Conservation (phyloP, 352 stramenopile species). For the Blastocystis sp. region DNA sequence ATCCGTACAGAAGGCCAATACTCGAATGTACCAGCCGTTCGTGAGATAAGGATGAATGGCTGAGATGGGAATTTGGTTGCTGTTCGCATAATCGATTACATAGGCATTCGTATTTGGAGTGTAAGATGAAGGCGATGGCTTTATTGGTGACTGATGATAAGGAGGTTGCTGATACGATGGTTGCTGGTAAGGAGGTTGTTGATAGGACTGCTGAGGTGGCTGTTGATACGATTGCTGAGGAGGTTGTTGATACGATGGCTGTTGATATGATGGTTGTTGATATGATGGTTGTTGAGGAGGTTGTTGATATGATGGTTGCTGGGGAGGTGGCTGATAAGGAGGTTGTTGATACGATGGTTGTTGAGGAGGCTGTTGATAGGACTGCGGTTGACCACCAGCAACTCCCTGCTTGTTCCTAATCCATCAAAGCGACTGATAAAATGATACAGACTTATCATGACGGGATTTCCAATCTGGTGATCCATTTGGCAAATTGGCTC, state of each 20-base stretch:
- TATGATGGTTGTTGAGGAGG: not conserved
- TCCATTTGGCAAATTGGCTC: not conserved
- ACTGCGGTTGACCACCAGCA: not conserved
- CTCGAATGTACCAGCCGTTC: slow-evolving; percentile 40
- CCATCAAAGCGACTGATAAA: not conserved
- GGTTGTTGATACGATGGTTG: not conserved
- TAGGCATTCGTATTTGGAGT: not conserved
- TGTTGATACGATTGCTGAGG: not conserved
- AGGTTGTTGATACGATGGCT: not conserved
- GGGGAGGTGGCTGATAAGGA: not conserved
- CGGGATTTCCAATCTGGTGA: slow-evolving; percentile 18
- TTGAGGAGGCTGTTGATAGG: not conserved
- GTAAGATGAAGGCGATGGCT: not conserved
- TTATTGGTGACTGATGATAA: not conserved
- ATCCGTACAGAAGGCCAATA: not conserved
- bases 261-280: not conserved
- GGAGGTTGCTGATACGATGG: not conserved
- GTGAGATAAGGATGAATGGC: slow-evolving; percentile 38
- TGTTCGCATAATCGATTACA: not conserved
- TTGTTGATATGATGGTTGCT: not conserved
- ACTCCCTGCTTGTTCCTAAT: not conserved
- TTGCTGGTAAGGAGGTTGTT: not conserved
- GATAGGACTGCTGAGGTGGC: slow-evolving; percentile 3
- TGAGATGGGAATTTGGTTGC: slow-evolving; percentile 31
- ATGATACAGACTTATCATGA: not conserved